These are phyloP conservation scores for Wickerhamomyces sydowiorum DNA, from an alignment of 805 yeast genomes.

Conservation along the genomic window DNA sequence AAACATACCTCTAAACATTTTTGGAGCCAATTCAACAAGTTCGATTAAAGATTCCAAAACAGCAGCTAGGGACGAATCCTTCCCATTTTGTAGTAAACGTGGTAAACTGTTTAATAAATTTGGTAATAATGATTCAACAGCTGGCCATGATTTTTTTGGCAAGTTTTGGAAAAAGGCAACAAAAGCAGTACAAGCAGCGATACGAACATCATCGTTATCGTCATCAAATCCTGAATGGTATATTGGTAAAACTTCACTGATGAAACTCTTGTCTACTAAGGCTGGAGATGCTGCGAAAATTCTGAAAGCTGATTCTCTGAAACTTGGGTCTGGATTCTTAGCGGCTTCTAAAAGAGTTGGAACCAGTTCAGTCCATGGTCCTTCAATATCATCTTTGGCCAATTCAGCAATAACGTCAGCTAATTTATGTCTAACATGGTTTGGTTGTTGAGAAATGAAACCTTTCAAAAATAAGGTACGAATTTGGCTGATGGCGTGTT, in stretches of 20 bases:
- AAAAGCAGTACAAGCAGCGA: conserved; percentile 89
- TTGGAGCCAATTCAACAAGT: conserved; percentile 89
- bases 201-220: conserved; percentile 72
- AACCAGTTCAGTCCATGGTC: conserved; percentile 72
- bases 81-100: conserved; percentile 70
- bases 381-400: conserved; percentile 59
- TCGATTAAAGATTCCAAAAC: conserved; percentile 90
- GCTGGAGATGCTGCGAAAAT: conserved; percentile 83
- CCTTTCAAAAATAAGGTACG: conserved; percentile 67
- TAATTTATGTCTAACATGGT: conserved; percentile 80
- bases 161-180: conserved; percentile 80
- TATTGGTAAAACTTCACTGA: conserved; percentile 54
- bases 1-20: conserved; percentile 88
- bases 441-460: conserved; percentile 61
- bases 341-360: conserved; percentile 71
- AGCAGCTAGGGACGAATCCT: conserved; percentile 74
- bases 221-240: conserved; percentile 83
- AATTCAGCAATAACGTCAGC: conserved; percentile 94
- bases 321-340: conserved; percentile 47
- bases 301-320: conserved; percentile 88
- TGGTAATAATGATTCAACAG: conserved; percentile 75
- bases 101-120: conserved; percentile 82
- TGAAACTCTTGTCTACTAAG: conserved; percentile 54
- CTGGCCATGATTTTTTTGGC: conserved; percentile 75
- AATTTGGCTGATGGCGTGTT: conserved; percentile 54